Percentiles rank a stretch among this genome's conserved stretches.
Evolutionary conservation across 257 asterid genomes (phyloP).

Genomic region (Capsicum pubescens): DNA sequence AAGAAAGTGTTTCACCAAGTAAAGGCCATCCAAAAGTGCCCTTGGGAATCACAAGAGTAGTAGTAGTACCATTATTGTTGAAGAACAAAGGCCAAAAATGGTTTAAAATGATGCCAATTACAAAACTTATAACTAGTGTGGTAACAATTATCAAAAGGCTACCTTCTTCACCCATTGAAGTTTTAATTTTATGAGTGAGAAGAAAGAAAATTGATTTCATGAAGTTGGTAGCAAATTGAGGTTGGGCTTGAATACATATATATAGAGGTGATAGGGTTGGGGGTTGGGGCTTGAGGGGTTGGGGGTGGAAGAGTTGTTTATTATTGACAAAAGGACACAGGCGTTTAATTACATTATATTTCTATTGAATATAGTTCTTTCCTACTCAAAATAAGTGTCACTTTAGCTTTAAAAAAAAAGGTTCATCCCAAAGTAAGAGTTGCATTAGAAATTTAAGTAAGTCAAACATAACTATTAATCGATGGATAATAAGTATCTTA

Average conservation of each 20-base stretch:
- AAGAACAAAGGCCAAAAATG: slow-evolving; percentile 70
- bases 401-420: no score
- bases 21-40: slow-evolving; percentile 81
- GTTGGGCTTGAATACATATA: slow-evolving; percentile 35
- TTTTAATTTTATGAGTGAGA: background rate
- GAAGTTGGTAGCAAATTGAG: slow-evolving; percentile 41
- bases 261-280: slow-evolving; percentile 37
- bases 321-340: slow-evolving; percentile 20
- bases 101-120: slow-evolving; percentile 47
- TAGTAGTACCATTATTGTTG: slow-evolving; percentile 19
- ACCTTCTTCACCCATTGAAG: slow-evolving; percentile 34
- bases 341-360: slow-evolving; percentile 13
- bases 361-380: background rate
- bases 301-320: background rate
- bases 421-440: no score
- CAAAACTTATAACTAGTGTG: slow-evolving; percentile 30
- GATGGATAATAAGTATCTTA: no score
- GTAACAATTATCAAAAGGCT: slow-evolving; percentile 28
- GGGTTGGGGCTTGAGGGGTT: background rate
- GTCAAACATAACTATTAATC: no score
- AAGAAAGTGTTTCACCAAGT: slow-evolving; percentile 74
- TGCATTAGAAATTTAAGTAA: no score
- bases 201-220: slow-evolving; percentile 24
- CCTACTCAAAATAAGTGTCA: no score
- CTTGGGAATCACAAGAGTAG: slow-evolving; percentile 38